phyloP scores from a whole-genome alignment of 2,329 filamentous ascomycete genomes.

The Camillea tinctor region DNA sequence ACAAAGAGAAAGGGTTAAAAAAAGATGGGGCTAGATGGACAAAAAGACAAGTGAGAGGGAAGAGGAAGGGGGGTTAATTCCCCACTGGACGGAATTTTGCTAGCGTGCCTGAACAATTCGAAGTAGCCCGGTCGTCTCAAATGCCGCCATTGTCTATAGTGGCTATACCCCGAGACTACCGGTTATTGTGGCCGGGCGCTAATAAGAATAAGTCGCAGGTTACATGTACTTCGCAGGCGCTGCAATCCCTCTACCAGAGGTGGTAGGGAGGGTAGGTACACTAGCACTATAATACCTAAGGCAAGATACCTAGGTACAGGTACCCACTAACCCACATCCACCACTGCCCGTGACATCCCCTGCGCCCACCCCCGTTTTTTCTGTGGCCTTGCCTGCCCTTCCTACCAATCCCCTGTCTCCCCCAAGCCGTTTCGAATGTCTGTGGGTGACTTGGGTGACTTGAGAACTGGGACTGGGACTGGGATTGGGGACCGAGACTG shows the following conservation, averaged over 20 bases:
- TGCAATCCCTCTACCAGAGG: constrained; percentile 19
- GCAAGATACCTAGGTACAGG: background rate
- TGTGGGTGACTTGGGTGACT: constrained; percentile 5
- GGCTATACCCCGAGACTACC: constrained; percentile 26
- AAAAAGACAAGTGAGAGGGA: constrained; percentile 3
- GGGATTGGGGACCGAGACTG: constrained; percentile 17
- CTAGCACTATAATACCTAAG: background rate
- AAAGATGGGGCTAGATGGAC: background rate
- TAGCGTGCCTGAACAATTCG: background rate
- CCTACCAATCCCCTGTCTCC: constrained; percentile 21
- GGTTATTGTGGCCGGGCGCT: constrained; percentile 14
- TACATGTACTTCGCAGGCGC: constrained; percentile 7
- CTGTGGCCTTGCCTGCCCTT: constrained; percentile 1
- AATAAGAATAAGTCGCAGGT: constrained; percentile 9
- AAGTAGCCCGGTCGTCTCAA: constrained; percentile 23
- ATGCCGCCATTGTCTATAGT: constrained; percentile 26
- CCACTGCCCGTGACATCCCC: constrained; percentile 11
- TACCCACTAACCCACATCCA: background rate
- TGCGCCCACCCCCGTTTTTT: constrained; percentile 20
- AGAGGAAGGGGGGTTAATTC: background rate
- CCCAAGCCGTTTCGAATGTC: constrained; percentile 18
- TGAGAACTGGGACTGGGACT: constrained; percentile 15
- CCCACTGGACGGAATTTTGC: background rate
- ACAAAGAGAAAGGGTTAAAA: background rate
- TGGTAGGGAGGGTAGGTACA: background rate